Conservation (phyloP, 2,329 filamentous ascomycete species). For the Penicillium corylophilum region DNA sequence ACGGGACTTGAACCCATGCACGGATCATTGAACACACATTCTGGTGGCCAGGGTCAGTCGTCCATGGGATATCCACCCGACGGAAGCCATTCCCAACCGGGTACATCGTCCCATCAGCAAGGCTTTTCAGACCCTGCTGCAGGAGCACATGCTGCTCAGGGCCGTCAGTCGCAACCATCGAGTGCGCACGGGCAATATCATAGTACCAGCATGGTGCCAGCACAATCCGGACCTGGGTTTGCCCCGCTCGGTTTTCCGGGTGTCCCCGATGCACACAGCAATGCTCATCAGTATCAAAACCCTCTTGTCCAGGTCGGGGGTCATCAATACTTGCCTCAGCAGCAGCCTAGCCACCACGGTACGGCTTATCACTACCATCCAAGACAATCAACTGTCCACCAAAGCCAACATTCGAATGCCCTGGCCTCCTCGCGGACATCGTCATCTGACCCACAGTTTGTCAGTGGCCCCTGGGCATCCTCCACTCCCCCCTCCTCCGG, state of each 20-base stretch:
- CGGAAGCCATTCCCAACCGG: constrained; percentile 14
- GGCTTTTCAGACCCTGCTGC: neutral
- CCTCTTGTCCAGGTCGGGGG: constrained; percentile 5
- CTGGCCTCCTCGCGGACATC: constrained; percentile 4
- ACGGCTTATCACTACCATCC: neutral
- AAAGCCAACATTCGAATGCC: constrained; percentile 1
- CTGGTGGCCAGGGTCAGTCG: neutral
- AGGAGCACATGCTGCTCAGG: neutral
- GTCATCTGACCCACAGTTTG: constrained; percentile 28
- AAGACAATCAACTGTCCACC: neutral
- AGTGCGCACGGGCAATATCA: constrained; percentile 12
- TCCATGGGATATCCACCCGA: neutral
- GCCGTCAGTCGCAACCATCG: constrained; percentile 3
- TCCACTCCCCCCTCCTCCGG: constrained; percentile 13
- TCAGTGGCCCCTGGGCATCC: constrained; percentile 30
- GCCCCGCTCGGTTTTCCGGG: constrained; percentile 1
- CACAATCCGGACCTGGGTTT: constrained; percentile 4
- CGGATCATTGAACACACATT: neutral
- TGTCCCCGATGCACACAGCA: neutral
- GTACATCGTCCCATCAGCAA: neutral
- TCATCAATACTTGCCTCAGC: constrained; percentile 13
- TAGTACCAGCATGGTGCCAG: constrained; percentile 8
- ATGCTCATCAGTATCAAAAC: constrained; percentile 13
- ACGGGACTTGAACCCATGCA: neutral
- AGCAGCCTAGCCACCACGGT: neutral